Percentiles rank a stretch among this genome's conserved stretches.
Evolutionary conservation across 1,284 basidiomycete genomes (phyloP).

Genomic region (Pseudozyma thailandica): DNA sequence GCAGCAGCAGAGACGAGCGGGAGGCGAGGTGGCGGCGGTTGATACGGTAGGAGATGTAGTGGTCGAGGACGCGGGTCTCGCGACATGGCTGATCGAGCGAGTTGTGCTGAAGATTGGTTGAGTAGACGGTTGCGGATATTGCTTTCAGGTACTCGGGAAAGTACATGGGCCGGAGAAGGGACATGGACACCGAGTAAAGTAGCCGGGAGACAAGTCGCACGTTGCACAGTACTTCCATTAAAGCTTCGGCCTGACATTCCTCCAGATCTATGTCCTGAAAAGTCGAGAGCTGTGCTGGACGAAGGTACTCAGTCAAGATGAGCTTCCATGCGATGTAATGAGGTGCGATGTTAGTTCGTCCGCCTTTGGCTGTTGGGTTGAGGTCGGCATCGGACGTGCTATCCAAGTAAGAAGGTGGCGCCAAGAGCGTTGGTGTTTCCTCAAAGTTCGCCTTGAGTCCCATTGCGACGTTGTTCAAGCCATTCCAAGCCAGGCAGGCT

Average conservation of each 20-base stretch:
- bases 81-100: slow-evolving; percentile 20
- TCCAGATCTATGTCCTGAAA: slow-evolving; percentile 18
- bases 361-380: not conserved
- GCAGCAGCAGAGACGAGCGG: slow-evolving; percentile 32
- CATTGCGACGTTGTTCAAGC: slow-evolving; percentile 2
- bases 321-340: slow-evolving; percentile 31
- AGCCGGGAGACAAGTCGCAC: slow-evolving; percentile 36
- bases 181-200: slow-evolving; percentile 35
- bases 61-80: slow-evolving; percentile 41
- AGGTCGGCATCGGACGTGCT: slow-evolving; percentile 10
- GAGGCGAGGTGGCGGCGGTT: slow-evolving; percentile 18
- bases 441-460: slow-evolving; percentile 40
- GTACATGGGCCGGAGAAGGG: slow-evolving; percentile 24
- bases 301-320: slow-evolving; percentile 9
- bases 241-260: slow-evolving; percentile 18
- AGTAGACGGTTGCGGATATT: slow-evolving; percentile 28
- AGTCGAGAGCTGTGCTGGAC: not conserved
- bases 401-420: slow-evolving; percentile 37
- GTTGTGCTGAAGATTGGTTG: slow-evolving; percentile 16
- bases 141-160: slow-evolving; percentile 28
- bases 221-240: slow-evolving; percentile 26
- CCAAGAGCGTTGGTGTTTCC: slow-evolving; percentile 27
- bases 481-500: slow-evolving; percentile 22
- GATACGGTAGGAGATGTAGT: slow-evolving; percentile 43
- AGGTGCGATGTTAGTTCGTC: slow-evolving; percentile 16